phyloP scores from a whole-genome alignment of 352 stramenopile species.

The Globisporangium nagaii region DNA sequence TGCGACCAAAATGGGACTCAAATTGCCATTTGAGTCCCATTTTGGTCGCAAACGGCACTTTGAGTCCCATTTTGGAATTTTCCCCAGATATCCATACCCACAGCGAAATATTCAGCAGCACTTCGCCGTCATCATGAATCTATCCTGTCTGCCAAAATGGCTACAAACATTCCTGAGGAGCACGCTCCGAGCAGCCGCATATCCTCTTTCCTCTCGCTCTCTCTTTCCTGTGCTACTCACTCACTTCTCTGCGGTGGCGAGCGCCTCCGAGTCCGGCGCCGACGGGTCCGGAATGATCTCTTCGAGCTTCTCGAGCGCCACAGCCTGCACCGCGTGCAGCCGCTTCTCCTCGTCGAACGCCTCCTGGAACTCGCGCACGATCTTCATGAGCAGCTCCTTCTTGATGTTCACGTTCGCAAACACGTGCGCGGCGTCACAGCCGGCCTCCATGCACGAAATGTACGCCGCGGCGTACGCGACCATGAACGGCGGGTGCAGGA shows the following conservation, averaged over 20 bases:
- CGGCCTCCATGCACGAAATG: constrained; percentile 70
- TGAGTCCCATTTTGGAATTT: too few species aligned
- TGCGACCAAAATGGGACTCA: too few species aligned
- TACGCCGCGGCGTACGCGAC: constrained; percentile 80
- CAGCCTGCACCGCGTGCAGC: constrained; percentile 52
- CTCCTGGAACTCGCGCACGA: constrained; percentile 70
- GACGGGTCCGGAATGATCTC: constrained; percentile 68
- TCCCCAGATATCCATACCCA: too few species aligned
- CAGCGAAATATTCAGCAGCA: too few species aligned
- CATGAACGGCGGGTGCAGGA: constrained; percentile 84
- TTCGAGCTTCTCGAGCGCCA: constrained; percentile 71
- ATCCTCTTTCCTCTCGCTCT: too few species aligned
- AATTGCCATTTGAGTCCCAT: too few species aligned
- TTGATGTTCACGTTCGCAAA: constrained; percentile 82
- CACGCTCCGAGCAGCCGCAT: too few species aligned
- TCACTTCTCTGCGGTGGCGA: constrained; percentile 23
- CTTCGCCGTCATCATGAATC: too few species aligned
- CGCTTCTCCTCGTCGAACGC: constrained; percentile 74
- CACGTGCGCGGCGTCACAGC: constrained; percentile 72
- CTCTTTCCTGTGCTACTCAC: too few species aligned
- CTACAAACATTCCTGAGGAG: too few species aligned
- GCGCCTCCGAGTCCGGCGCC: constrained; percentile 15
- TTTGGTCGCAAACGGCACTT: too few species aligned
- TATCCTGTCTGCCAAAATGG: too few species aligned
- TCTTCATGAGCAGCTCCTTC: constrained; percentile 71